These are phyloP conservation scores for Amanita fuliginea DNA, from an alignment of 768 basidiomycete species.

Conservation along the genomic window DNA sequence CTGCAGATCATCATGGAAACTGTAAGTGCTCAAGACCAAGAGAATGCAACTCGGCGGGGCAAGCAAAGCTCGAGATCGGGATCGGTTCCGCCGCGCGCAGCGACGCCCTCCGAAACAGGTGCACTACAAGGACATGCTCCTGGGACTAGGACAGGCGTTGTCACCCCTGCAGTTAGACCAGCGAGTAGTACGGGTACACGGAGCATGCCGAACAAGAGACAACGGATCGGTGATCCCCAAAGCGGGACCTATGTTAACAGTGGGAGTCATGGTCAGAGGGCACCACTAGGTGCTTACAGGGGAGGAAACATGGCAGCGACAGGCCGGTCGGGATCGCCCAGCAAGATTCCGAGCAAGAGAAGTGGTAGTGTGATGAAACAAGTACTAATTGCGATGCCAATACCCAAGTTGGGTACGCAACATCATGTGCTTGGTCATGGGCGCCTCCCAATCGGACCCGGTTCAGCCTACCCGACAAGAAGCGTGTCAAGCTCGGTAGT, in stretches of 20 bases:
- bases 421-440: constrained; percentile 50
- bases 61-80: constrained; percentile 31
- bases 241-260: constrained; percentile 12
- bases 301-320: constrained; percentile 22
- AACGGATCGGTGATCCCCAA: constrained; percentile 35
- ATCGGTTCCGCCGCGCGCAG: constrained; percentile 51
- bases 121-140: constrained; percentile 25
- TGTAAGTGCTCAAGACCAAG: constrained; percentile 64
- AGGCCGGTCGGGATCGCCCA: constrained; percentile 30
- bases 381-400: constrained; percentile 28
- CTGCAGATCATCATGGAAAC: constrained; percentile 68
- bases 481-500: constrained; percentile 10
- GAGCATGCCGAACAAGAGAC: constrained; percentile 54
- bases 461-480: constrained; percentile 11
- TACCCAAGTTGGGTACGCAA: constrained; percentile 38
- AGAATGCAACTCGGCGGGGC: constrained; percentile 49
- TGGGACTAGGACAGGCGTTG: constrained; percentile 29
- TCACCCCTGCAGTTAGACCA: constrained; percentile 56
- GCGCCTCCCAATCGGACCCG: constrained; percentile 22
- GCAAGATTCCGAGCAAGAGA: constrained; percentile 35
- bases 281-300: constrained; percentile 31
- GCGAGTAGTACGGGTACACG: constrained; percentile 34
- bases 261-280: constrained; percentile 17
- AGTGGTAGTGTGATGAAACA: constrained; percentile 14
- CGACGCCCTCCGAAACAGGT: constrained; percentile 35